Evolutionary conservation across 148 eudicot species (phyloP), one percentile per base, ranked within the genome.

Genomic region (Heliamphora exappendiculata): DNA sequence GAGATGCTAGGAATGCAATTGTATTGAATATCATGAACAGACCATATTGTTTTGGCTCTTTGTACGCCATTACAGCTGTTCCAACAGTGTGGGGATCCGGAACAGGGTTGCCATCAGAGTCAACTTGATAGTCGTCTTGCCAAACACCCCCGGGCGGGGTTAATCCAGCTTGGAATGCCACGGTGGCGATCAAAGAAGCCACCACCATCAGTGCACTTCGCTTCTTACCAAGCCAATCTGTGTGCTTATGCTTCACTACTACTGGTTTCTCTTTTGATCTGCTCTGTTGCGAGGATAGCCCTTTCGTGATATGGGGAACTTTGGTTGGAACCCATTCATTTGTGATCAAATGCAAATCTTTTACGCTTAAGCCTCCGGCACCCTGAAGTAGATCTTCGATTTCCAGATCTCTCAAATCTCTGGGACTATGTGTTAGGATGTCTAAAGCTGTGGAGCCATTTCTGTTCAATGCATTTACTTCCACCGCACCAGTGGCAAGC

Each of bases 151-250:
- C 84, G 0, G 84, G 84, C 1, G 84, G 84, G 49, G 77, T 82
- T 26, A 82, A 49, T 22, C 84, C 84, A 0, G 84, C 81, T 78
- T 82, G 84, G 24, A 82, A 78, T 28, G 84, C 84, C 58, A 82
- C 75, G 1, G 81, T 78, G 9, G 84, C 84, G 13, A 82, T 78
- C 26, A 82, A 47, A 5, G 81, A 78, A 0, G 84, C 84, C 57
- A 82, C 84, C 70, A 82, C 81, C 84, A 82, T 82, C 34, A 82
- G 1, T 2, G 78, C 75, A 10, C 70, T 69, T 24, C 72, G 29
- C 57, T 68, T 73, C 53, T 70, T 77, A 2, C 62, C 75, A 7
- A 81, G 78, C 81, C 84, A 81, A 49, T 73, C 77, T 2, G 24
- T 67, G 16, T 73, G 73, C 47, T 73, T 51, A 39, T 47, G 81